Evolutionary conservation across 306 rosid species (phyloP), one percentile per base, ranked within the genome.

Genomic region (Rubus parviflorus): DNA sequence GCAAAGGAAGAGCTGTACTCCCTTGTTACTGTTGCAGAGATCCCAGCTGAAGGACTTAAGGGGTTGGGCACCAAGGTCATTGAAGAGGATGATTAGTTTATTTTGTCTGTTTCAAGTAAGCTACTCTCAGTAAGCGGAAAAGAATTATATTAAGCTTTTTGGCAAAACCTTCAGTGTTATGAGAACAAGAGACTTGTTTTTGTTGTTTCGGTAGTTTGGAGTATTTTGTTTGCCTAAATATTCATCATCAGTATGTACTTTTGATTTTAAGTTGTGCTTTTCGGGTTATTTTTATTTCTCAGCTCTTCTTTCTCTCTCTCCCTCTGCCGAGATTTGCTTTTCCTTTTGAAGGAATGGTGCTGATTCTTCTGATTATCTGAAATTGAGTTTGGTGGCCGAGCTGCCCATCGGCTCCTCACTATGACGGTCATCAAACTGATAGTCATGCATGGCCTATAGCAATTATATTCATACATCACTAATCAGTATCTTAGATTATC

Each of bases 1-100:
- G 98, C 98, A 8, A 94, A 92, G 93, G 98, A 94, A 80, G 98
- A 94, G 81, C 85, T 94, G 0, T 94, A 81, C 84, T 94, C 98
- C 5, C 97, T 94, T 20, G 97, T 94, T 4, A 94, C 98, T 0
- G 97, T 94, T 11, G 90, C 96, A 23, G 98, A 94, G 73, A 81
- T 87, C 77, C 96, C 98, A 4, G 80, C 88, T 10, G 98, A 94
- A 15, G 98, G 96, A 79, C 81, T 92, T 77, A 88, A 83, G 74
- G 98, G 97, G 0, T 78, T 94, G 89, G 93, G 93, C 42, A 94
- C 98, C 22, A 92, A 90, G 88, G 95, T 89, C 56, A 90, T 94
- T 51, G 98, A 92, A 5, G 98, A 94, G 38, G 97, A 94, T 54
- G 97, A 91, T 78, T 94, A 85, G 87, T 70, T 84, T 69, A 23